Evolutionary conservation across 2,329 filamentous ascomycete genomes (phyloP).

Genomic region (Zasmidium cellare): DNA sequence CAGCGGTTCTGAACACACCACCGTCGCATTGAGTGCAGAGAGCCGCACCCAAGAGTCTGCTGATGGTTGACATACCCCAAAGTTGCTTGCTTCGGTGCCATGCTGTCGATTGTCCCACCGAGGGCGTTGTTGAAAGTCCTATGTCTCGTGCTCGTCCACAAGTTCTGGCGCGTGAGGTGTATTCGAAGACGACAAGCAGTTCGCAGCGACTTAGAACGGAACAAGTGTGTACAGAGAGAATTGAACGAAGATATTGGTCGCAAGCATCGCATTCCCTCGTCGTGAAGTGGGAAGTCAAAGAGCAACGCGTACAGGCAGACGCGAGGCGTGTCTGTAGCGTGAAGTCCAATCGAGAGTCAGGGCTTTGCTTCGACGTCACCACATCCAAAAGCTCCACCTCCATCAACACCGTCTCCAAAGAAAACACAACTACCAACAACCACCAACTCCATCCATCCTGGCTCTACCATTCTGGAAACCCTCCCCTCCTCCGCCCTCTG

Average conservation of each 20-base stretch:
- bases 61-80: conserved; percentile 84
- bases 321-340: conserved; percentile 5
- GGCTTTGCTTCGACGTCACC: no score
- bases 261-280: conserved; percentile 9
- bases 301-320: conserved; percentile 7
- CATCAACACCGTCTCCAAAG: no score
- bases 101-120: conserved; percentile 25
- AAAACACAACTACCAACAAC: not conserved
- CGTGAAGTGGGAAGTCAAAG: not conserved
- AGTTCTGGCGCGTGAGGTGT: not conserved
- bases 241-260: not conserved
- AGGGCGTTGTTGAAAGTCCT: conserved; percentile 9
- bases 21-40: not conserved
- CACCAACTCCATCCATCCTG: conserved; percentile 21
- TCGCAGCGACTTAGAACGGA: no score
- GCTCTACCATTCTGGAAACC: conserved; percentile 32
- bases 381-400: not conserved
- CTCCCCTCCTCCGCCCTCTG: conserved; percentile 7
- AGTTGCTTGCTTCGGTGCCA: conserved; percentile 70
- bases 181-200: not conserved
- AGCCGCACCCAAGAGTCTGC: conserved; percentile 69
- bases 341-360: not conserved
- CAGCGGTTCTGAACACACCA: not conserved
- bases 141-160: not conserved
- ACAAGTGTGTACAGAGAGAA: no score